Evolutionary conservation across 192 early-diverging fungal genomes (phyloP), one percentile per base, ranked within the genome.

Genomic region (Coemansia sp.): DNA sequence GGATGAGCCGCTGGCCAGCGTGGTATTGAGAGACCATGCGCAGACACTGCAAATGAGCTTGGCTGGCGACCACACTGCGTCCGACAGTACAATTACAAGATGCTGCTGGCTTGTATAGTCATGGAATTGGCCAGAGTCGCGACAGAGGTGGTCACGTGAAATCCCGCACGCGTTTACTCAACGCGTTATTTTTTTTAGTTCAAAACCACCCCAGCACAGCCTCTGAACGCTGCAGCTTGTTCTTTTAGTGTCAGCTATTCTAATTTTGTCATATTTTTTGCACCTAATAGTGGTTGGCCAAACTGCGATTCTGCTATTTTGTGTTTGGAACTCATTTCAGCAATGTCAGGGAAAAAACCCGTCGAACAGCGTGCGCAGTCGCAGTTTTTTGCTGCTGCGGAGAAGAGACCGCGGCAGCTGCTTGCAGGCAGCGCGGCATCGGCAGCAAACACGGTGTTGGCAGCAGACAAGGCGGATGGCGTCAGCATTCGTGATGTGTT

Each of bases 401-500:
- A 22, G 22, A 22, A 22, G 22, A 22, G 22, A 22, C 48, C 6
- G 53, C 55, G 72, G 24, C 56, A 41, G 35, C 23, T 2, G 23
- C 47, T 29, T 22, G 20, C 41, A 2, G 22, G 32, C 14, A 32
- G 18, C 24, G 45, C 16, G 11, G 8, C 18, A 3, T 13, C 49
- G 3, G 50, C 18, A n/a, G 43, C 29, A 22, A 24, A 37, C 14
- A 26, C 38, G 2, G 24, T n/a, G 41, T 6, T n/a, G 5, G 55
- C 3, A 19, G 41, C 20, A 16, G 58, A 64, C 10, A 61, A 38
- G 29, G 14, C 14, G 23, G 60, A 65, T 38, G 38, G 66, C 35
- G 78, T 68, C 4, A 65, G 78, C 37, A 64, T 81, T 39, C 78
- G 73, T 48, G 78, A 81, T 24, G 78, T 81, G 22, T 66, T 81